These are phyloP conservation scores for Eragrostis curvula DNA, from an alignment of 176 grass and related monocot species.

Conservation along the genomic window DNA sequence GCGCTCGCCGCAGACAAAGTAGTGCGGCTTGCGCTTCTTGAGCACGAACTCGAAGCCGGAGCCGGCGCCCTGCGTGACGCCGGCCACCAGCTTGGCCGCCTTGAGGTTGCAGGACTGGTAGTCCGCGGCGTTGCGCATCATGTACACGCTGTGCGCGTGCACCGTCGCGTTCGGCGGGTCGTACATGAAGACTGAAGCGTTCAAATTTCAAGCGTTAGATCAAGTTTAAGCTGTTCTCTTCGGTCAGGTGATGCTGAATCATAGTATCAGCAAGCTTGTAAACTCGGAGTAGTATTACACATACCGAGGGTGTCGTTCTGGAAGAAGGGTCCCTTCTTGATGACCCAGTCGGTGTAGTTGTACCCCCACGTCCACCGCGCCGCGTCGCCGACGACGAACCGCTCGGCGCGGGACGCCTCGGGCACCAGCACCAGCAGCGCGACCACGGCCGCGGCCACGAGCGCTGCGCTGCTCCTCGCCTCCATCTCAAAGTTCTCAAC, in stretches of 20 bases:
- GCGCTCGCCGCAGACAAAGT: slow-evolving; percentile 89
- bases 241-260: background rate
- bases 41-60: slow-evolving; percentile 76
- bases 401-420: slow-evolving; percentile 36
- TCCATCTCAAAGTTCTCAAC: background rate
- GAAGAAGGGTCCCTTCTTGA: slow-evolving; percentile 80
- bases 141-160: slow-evolving; percentile 80
- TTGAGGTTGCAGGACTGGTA: slow-evolving; percentile 81
- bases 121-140: slow-evolving; percentile 65
- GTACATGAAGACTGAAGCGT: slow-evolving; percentile 86
- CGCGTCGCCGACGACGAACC: slow-evolving; percentile 77
- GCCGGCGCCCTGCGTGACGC: slow-evolving; percentile 67
- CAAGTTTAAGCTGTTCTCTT: background rate
- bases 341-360: slow-evolving; percentile 94
- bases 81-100: slow-evolving; percentile 72
- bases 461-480: background rate
- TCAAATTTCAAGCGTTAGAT: background rate
- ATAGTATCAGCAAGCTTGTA: background rate
- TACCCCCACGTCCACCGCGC: slow-evolving; percentile 87
- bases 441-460: background rate
- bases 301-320: slow-evolving; percentile 72
- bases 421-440: slow-evolving; percentile 36
- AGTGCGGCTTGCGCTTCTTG: slow-evolving; percentile 77
- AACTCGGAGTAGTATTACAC: background rate
- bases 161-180: slow-evolving; percentile 79